Conservation (phyloP, 495 filamentous ascomycete genomes). For the Podospora pseudopauciseta region DNA sequence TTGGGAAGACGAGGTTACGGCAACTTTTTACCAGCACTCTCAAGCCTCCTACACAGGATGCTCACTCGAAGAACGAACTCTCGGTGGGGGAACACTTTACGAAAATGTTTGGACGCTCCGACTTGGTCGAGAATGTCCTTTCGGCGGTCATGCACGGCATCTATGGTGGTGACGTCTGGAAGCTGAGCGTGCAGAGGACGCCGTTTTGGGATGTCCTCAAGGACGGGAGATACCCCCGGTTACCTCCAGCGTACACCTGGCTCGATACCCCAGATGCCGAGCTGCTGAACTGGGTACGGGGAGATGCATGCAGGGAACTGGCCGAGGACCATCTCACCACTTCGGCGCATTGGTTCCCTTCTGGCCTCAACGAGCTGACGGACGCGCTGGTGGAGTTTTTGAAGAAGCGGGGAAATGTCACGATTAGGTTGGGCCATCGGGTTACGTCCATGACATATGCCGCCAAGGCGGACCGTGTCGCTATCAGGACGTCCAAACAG, state of each 20-base stretch:
- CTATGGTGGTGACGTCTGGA: conserved; percentile 85
- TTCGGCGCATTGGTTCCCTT: conserved; percentile 44
- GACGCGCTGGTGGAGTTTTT: conserved; percentile 48
- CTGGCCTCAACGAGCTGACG: conserved; percentile 55
- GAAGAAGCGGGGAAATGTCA: conserved; percentile 46
- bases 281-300: background rate
- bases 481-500: conserved; percentile 25
- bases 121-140: conserved; percentile 67
- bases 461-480: conserved; percentile 17
- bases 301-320: background rate
- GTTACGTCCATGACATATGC: conserved; percentile 36
- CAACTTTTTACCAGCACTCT: background rate
- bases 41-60: background rate
- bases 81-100: conserved; percentile 68
- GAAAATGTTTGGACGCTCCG: conserved; percentile 48
- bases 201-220: conserved; percentile 20
- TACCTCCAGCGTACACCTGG: background rate
- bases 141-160: conserved; percentile 86
- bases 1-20: conserved; percentile 1
- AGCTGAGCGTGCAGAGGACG: conserved; percentile 64
- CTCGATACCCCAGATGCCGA: background rate
- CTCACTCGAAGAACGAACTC: conserved; percentile 43
- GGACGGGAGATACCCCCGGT: background rate
- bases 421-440: conserved; percentile 45
- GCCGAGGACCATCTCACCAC: conserved; percentile 7